These are phyloP conservation scores for Termitomyces sp. DNA, from an alignment of 768 basidiomycete genomes.

Conservation along the genomic window DNA sequence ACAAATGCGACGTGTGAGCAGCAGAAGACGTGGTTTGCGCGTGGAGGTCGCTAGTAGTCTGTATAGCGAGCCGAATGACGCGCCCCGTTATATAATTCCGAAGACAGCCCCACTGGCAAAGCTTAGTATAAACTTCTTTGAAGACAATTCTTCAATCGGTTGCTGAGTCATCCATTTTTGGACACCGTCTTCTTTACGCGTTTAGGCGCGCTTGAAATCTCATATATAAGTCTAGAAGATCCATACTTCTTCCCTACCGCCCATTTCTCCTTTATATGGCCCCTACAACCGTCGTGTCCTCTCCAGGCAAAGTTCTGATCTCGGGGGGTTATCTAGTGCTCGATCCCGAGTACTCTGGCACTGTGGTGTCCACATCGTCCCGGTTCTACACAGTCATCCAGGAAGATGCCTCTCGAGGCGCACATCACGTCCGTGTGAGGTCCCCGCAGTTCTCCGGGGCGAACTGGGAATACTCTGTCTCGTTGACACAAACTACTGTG, in stretches of 20 bases:
- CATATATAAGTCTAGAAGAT: constrained; percentile 6
- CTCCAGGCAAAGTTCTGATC: constrained; percentile 92
- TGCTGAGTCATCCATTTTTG: constrained; percentile 11
- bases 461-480: constrained; percentile 66
- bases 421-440: constrained; percentile 59
- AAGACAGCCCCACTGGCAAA: not conserved
- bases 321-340: constrained; percentile 98
- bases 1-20: constrained; percentile 81
- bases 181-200: constrained; percentile 8
- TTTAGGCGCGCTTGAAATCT: constrained; percentile 1
- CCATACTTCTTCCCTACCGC: not conserved
- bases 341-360: constrained; percentile 77
- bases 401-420: constrained; percentile 22
- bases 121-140: not conserved
- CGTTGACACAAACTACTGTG: constrained; percentile 27
- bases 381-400: constrained; percentile 85
- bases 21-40: constrained; percentile 87
- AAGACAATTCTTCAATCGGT: not conserved
- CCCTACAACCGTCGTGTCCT: constrained; percentile 68
- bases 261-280: constrained; percentile 28
- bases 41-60: constrained; percentile 50
- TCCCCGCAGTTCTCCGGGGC: constrained; percentile 91
- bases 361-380: constrained; percentile 89
- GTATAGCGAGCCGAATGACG: not conserved
- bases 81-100: constrained; percentile 1